phyloP scores from a whole-genome alignment of 106 monocot species.

The Dendrobium huoshanense region DNA sequence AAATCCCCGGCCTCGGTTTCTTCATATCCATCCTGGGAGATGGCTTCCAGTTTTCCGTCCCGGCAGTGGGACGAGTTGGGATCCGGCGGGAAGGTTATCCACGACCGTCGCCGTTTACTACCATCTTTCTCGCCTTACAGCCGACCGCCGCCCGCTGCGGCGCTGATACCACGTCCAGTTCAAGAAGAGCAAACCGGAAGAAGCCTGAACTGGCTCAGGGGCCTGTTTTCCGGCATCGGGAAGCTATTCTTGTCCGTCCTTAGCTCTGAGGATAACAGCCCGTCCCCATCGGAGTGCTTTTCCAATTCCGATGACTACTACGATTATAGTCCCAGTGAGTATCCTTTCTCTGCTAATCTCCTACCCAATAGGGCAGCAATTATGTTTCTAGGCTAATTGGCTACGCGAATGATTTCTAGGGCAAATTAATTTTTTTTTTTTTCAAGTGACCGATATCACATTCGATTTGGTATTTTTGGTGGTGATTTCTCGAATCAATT shows the following conservation, averaged over 20 bases:
- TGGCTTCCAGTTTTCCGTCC: neutral
- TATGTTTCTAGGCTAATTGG: too few species aligned
- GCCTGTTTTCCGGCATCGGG: slow-evolving; percentile 32
- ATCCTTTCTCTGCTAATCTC: neutral
- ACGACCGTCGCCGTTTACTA: slow-evolving; percentile 6
- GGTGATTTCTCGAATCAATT: too few species aligned
- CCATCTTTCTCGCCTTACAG: slow-evolving; percentile 14
- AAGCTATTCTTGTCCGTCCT: slow-evolving; percentile 35
- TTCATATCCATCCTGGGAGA: neutral
- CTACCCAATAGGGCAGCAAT: too few species aligned
- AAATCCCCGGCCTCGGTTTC: slow-evolving; percentile 15
- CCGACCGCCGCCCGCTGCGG: slow-evolving; percentile 3
- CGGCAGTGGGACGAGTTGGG: slow-evolving; percentile 12
- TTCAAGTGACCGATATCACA: too few species aligned
- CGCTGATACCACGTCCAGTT: slow-evolving; percentile 6
- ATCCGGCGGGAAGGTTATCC: slow-evolving; percentile 27
- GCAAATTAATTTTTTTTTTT: too few species aligned
- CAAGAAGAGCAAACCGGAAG: neutral
- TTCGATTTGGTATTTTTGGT: too few species aligned
- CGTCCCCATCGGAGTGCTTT: slow-evolving; percentile 5
- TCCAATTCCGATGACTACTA: neutral
- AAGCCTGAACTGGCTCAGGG: slow-evolving; percentile 26
- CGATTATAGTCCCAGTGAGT: neutral
- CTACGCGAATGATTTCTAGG: too few species aligned
- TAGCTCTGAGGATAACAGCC: neutral